A percentile compares a stretch with the other conserved stretches of the same genome.
phyloP scores from a whole-genome alignment of 2,329 filamentous ascomycete species.

The Herpotrichia juniperi region DNA sequence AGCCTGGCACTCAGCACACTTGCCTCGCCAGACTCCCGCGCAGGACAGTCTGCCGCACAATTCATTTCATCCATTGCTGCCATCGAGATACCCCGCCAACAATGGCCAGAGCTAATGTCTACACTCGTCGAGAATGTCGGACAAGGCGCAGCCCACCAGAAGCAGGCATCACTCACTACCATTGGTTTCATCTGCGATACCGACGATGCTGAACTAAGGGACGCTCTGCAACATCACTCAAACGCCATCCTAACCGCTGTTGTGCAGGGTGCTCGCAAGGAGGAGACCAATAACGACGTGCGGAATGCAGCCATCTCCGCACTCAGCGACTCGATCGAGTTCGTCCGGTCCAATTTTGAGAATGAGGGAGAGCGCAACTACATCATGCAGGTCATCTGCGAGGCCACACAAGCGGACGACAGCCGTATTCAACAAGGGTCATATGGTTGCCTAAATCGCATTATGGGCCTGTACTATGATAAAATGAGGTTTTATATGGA shows the following conservation, averaged over 20 bases:
- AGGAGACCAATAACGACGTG: slow-evolving; percentile 90
- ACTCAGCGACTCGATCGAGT: slow-evolving; percentile 94
- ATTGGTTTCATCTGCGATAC: slow-evolving; percentile 99
- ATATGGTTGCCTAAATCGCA: slow-evolving; percentile 96
- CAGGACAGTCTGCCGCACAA: slow-evolving; percentile 88
- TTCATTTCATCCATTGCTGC: slow-evolving; percentile 93
- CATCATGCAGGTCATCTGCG: slow-evolving; percentile 99
- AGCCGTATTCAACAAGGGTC: slow-evolving; percentile 91
- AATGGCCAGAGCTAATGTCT: slow-evolving; percentile 93
- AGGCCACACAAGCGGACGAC: slow-evolving; percentile 94
- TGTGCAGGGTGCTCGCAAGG: slow-evolving; percentile 95
- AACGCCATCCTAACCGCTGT: slow-evolving; percentile 98
- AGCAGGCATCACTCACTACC: slow-evolving; percentile 92
- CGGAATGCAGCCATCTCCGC: slow-evolving; percentile 91
- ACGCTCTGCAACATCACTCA: slow-evolving; percentile 82
- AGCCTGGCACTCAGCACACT: slow-evolving; percentile 88
- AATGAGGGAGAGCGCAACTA: slow-evolving; percentile 99
- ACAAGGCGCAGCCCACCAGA: slow-evolving; percentile 82
- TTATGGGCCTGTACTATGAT: slow-evolving; percentile 98
- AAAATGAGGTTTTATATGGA: slow-evolving; percentile 99
- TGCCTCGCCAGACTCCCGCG: slow-evolving; percentile 76
- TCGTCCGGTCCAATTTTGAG: slow-evolving; percentile 97
- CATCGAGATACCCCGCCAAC: slow-evolving; percentile 89
- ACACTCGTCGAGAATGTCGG: slow-evolving; percentile 91
- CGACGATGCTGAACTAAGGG: slow-evolving; percentile 84